A percentile compares a stretch with the other conserved stretches of the same genome.
Evolutionary conservation across 2,329 filamentous ascomycete species (phyloP).

Genomic region (Calycina herbarum): DNA sequence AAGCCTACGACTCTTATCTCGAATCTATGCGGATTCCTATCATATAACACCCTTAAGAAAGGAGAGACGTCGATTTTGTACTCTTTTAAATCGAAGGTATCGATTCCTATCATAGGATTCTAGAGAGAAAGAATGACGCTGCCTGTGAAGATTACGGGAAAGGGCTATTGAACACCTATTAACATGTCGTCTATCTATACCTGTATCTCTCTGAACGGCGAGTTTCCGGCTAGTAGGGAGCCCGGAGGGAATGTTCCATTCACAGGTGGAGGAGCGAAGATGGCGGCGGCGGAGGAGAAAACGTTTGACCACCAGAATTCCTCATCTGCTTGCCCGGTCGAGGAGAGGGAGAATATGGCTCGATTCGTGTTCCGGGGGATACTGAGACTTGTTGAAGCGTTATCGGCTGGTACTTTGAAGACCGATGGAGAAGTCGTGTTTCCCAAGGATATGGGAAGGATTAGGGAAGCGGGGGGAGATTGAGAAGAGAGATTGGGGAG

Average conservation of each 20-base stretch:
- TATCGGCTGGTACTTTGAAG: constrained; percentile 63
- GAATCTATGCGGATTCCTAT: constrained; percentile 65
- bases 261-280: constrained; percentile 49
- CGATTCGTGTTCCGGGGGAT: constrained; percentile 65
- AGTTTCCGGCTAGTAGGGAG: constrained; percentile 31
- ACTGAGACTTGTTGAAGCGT: constrained; percentile 53
- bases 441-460: constrained; percentile 63
- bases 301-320: constrained; percentile 84
- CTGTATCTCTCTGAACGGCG: constrained; percentile 77
- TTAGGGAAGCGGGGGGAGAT: constrained; percentile 55
- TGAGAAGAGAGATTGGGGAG: constrained; percentile 36
- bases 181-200: constrained; percentile 70
- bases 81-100: constrained; percentile 76
- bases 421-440: constrained; percentile 53
- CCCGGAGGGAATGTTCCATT: neutral
- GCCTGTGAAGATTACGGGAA: constrained; percentile 81
- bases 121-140: constrained; percentile 75
- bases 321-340: constrained; percentile 70
- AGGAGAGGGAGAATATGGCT: constrained; percentile 71
- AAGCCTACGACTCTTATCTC: constrained; percentile 67
- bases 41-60: constrained; percentile 68
- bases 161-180: constrained; percentile 78
- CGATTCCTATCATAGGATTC: constrained; percentile 74
- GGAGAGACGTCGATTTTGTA: constrained; percentile 81
- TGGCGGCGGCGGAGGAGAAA: constrained; percentile 55